phyloP scores from a whole-genome alignment of 108 stramenopile species.

The Nitzschia sp. region DNA sequence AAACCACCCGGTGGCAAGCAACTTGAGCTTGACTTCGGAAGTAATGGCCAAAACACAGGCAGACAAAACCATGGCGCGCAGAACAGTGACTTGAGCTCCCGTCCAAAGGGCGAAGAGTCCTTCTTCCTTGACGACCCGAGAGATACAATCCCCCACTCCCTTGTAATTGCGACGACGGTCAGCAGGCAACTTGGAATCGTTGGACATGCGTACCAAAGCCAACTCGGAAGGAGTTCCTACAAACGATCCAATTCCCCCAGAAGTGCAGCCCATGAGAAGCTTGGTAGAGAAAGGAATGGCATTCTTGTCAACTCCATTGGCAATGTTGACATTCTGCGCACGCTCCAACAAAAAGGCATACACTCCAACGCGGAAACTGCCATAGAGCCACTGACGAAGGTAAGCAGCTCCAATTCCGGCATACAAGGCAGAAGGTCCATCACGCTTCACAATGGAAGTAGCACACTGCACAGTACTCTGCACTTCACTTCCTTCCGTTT shows the following conservation, averaged over 20 bases:
- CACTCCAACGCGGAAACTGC: slow-evolving; percentile 70
- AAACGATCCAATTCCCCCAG: slow-evolving; percentile 70
- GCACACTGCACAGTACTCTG: slow-evolving; percentile 47
- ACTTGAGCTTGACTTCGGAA: slow-evolving; percentile 54
- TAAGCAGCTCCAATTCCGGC: slow-evolving; percentile 73
- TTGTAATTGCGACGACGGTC: slow-evolving; percentile 65
- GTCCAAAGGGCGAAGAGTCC: slow-evolving; percentile 53
- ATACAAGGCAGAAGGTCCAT: slow-evolving; percentile 53
- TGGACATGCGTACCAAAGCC: slow-evolving; percentile 70
- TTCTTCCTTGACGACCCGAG: slow-evolving; percentile 62
- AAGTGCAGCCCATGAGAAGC: slow-evolving; percentile 62
- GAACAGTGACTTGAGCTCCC: slow-evolving; percentile 65
- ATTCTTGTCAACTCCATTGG: slow-evolving; percentile 57
- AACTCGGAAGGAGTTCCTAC: slow-evolving; percentile 72
- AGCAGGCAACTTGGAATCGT: slow-evolving; percentile 62
- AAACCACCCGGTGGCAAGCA: slow-evolving; percentile 48
- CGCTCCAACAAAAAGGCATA: slow-evolving; percentile 66
- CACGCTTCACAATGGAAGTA: slow-evolving; percentile 35
- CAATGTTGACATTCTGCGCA: slow-evolving; percentile 51
- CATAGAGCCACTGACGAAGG: slow-evolving; percentile 73
- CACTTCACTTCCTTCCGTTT: slow-evolving; percentile 38
- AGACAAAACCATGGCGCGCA: slow-evolving; percentile 59
- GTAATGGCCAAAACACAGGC: slow-evolving; percentile 67
- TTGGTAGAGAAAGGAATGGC: slow-evolving; percentile 55
- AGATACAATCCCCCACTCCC: slow-evolving; percentile 58